A percentile compares a stretch with the other conserved stretches of the same genome.
Evolutionary conservation across 2,329 filamentous ascomycete species (phyloP).

Genomic region (Xylaria sp.): DNA sequence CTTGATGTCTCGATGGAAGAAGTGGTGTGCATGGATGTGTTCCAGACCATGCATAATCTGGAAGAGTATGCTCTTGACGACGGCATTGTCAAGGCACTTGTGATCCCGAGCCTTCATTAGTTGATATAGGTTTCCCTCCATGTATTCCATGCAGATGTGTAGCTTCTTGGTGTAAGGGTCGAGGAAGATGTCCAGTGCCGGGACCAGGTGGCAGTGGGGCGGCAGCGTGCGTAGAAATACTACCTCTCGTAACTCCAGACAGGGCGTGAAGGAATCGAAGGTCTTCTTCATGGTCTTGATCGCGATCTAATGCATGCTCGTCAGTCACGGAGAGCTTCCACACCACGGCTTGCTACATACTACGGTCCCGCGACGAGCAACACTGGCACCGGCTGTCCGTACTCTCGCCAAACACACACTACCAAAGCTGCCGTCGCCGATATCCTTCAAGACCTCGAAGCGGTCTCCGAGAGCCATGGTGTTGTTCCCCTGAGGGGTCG

Average conservation of each 20-base stretch:
- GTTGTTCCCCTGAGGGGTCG: constrained; percentile 43
- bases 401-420: constrained; percentile 91
- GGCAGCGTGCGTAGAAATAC: constrained; percentile 92
- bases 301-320: constrained; percentile 61
- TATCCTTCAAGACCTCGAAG: constrained; percentile 96
- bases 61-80: constrained; percentile 95
- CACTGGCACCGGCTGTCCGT: constrained; percentile 78
- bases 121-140: constrained; percentile 98
- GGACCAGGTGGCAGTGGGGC: constrained; percentile 85
- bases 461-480: constrained; percentile 75
- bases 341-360: constrained; percentile 50
- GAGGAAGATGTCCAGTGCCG: constrained; percentile 94
- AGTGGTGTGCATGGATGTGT: constrained; percentile 93
- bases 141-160: constrained; percentile 98
- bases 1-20: constrained; percentile 99
- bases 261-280: constrained; percentile 86
- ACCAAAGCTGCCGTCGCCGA: constrained; percentile 97
- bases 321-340: constrained; percentile 9
- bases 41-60: constrained; percentile 95
- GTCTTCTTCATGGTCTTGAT: constrained; percentile 99
- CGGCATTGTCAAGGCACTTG: constrained; percentile 82
- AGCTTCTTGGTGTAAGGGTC: constrained; percentile 94
- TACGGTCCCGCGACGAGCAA: constrained; percentile 85
- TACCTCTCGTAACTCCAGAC: constrained; percentile 90
- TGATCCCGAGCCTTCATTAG: constrained; percentile 98